Conservation (phyloP, 2,329 filamentous ascomycete species). For the Penicillium sp. region DNA sequence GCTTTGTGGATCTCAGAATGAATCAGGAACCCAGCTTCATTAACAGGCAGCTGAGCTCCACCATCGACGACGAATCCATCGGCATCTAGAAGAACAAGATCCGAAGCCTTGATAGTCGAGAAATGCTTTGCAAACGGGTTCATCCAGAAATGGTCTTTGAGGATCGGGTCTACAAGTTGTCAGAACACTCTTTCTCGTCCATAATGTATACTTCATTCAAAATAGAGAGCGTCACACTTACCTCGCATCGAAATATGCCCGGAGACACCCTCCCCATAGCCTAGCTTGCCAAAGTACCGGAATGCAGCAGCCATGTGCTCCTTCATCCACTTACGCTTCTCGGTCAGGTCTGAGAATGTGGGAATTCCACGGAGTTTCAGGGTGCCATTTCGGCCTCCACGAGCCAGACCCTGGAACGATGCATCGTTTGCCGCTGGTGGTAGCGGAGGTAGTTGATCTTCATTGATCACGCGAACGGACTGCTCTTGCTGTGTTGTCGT, state of each 20-base stretch:
- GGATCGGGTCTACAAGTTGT: slow-evolving; percentile 32
- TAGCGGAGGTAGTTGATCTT: slow-evolving; percentile 24
- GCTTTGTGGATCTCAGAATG: slow-evolving; percentile 61
- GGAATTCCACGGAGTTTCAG: slow-evolving; percentile 42
- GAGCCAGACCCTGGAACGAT: slow-evolving; percentile 38
- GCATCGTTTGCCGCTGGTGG: slow-evolving; percentile 28
- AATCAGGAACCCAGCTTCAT: slow-evolving; percentile 58
- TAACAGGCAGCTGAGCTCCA: slow-evolving; percentile 41
- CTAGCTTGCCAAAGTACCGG: slow-evolving; percentile 43
- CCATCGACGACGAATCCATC: slow-evolving; percentile 45
- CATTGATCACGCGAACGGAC: slow-evolving; percentile 21
- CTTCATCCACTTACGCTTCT: slow-evolving; percentile 55
- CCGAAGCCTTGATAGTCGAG: slow-evolving; percentile 43
- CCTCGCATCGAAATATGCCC: slow-evolving; percentile 46
- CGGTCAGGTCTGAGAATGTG: slow-evolving; percentile 41
- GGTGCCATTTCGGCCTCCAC: slow-evolving; percentile 37
- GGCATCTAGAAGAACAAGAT: slow-evolving; percentile 42
- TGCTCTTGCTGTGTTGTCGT: slow-evolving; percentile 17
- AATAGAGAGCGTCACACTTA: slow-evolving; percentile 5
- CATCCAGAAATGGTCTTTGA: slow-evolving; percentile 44
- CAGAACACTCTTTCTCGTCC: neutral
- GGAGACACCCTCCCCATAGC: slow-evolving; percentile 44
- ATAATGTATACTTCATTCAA: neutral
- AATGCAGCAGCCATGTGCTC: slow-evolving; percentile 48
- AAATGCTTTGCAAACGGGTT: slow-evolving; percentile 44